Base-by-base conservation (phyloP, 179 eudicot species). In the Beta corolliflora region DNA sequence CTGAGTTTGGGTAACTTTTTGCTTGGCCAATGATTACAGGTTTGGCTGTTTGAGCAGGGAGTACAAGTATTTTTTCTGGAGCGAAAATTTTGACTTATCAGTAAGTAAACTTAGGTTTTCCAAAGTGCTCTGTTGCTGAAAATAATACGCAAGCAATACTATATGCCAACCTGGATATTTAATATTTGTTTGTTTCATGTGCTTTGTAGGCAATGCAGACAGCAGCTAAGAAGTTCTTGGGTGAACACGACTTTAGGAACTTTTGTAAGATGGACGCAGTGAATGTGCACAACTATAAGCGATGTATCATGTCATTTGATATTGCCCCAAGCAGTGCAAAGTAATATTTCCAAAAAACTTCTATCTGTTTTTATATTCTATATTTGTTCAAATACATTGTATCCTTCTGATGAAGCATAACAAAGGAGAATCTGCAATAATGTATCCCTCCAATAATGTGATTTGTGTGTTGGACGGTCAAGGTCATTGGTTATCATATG, bases 241-340 rank as follows among this genome's bases (percentile, higher is more conserved):
- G 99, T 71, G 99, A 95, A 83, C 97, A 95, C 79, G 98, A 95
- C 86, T 95, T 95, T 82, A 89, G 99, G 84, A 95, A 94, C 80
- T 93, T 93, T 81, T 95, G 99, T 85, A 95, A 95, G 90, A 95
- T 95, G 98, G 99, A 95, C 89, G 98, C 98, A 75, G 81, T 87
- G 44, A 92, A 91, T 83, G 99, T 95, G 84, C 99, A 92, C 86
- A 92, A 87, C 80, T 95, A 88, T 83, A 88, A 75, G 82, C 92
- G 98, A 83, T 79, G 73, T 80, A 85, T 95, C 65, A 81, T 83
- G 50, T 87, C 85, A 50, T 91, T 93, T 64, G 89, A 91, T 79
- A 88, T 93, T 77, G 60, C 67, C 81, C 86, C 92, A 81, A 88
- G 87, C 85, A 79, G 77, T 84, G 97, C 90, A 90, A 91, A 94